Percentiles rank a stretch among this genome's conserved stretches.
These are phyloP conservation scores for Tephrocybe sp. DNA, from an alignment of 768 basidiomycete genomes.

Conservation along the genomic window DNA sequence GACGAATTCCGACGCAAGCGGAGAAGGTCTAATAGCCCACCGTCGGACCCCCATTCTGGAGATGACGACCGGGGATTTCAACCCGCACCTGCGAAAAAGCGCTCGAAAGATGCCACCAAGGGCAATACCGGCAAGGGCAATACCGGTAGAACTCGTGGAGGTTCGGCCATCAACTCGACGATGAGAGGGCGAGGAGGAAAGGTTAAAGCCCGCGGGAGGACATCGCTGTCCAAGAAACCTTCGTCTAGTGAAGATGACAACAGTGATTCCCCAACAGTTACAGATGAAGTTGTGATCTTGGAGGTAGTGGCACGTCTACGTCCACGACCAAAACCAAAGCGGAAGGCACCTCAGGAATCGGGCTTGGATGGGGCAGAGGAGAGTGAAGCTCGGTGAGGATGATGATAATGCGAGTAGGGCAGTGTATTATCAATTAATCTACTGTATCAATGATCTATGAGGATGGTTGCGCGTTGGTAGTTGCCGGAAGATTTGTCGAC, in stretches of 20 bases:
- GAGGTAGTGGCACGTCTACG: conserved; percentile 26
- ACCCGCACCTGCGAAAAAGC: conserved; percentile 25
- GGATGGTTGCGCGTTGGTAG: conserved; percentile 1
- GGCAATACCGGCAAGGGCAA: conserved; percentile 7
- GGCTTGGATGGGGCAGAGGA: neutral
- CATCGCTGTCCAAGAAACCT: conserved; percentile 13
- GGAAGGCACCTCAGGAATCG: neutral
- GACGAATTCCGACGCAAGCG: conserved; percentile 72
- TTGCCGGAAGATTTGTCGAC: conserved; percentile 3
- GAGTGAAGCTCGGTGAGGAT: neutral
- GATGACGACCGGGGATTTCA: conserved; percentile 23
- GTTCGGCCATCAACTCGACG: conserved; percentile 7
- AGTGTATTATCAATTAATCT: too few relatives aligned
- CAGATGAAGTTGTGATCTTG: conserved; percentile 12
- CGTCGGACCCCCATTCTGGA: conserved; percentile 14
- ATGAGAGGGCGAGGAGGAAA: conserved; percentile 7
- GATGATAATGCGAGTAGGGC: conserved; percentile 1
- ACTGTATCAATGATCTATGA: conserved; percentile 10
- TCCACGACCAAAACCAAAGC: conserved; percentile 32
- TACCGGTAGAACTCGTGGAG: conserved; percentile 13
- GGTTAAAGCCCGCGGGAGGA: conserved; percentile 1
- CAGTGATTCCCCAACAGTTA: neutral
- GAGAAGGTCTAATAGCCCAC: conserved; percentile 24
- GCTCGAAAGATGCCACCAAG: conserved; percentile 19
- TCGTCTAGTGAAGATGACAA: conserved; percentile 4